These are phyloP conservation scores for Monsonia emarginata DNA, from an alignment of 441 rosid genomes.

Conservation along the genomic window DNA sequence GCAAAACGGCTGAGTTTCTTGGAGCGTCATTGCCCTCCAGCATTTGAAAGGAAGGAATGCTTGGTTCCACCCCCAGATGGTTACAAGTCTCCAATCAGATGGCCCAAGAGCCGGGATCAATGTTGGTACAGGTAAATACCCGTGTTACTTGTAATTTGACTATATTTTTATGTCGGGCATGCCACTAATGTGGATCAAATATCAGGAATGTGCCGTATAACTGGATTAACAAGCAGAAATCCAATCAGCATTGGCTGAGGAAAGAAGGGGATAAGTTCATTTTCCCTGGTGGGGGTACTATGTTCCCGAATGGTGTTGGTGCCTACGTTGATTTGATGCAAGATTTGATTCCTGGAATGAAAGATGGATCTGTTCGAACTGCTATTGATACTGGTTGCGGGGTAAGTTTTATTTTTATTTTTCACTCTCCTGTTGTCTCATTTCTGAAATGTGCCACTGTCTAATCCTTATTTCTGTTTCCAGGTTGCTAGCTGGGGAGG, in stretches of 20 bases:
- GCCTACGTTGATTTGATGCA: conserved; percentile 88
- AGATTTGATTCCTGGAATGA: conserved; percentile 87
- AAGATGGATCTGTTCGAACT: conserved; percentile 77
- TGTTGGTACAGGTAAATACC: conserved; percentile 99
- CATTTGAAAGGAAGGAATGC: conserved; percentile 78
- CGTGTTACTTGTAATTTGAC: no score
- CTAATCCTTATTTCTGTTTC: background rate
- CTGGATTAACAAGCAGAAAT: conserved; percentile 92
- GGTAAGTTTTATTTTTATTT: conserved; percentile 32
- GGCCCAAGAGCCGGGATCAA: conserved; percentile 83
- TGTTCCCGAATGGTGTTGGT: conserved; percentile 88
- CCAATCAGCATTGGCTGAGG: conserved; percentile 87
- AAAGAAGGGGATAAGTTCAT: conserved; percentile 83
- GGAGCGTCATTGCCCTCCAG: conserved; percentile 94
- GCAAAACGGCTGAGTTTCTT: conserved; percentile 67
- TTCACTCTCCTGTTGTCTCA: background rate
- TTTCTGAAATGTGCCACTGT: background rate
- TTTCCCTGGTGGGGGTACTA: conserved; percentile 96
- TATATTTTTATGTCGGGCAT: background rate
- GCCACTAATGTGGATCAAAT: conserved; percentile 15
- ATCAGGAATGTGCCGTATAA: conserved; percentile 90
- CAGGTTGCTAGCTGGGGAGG: conserved; percentile 99
- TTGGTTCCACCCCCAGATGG: conserved; percentile 89
- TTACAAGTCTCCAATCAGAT: conserved; percentile 75
- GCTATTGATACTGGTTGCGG: conserved; percentile 98